Conservation (phyloP, 2,329 filamentous ascomycete species). For the Basipetospora sp. region DNA sequence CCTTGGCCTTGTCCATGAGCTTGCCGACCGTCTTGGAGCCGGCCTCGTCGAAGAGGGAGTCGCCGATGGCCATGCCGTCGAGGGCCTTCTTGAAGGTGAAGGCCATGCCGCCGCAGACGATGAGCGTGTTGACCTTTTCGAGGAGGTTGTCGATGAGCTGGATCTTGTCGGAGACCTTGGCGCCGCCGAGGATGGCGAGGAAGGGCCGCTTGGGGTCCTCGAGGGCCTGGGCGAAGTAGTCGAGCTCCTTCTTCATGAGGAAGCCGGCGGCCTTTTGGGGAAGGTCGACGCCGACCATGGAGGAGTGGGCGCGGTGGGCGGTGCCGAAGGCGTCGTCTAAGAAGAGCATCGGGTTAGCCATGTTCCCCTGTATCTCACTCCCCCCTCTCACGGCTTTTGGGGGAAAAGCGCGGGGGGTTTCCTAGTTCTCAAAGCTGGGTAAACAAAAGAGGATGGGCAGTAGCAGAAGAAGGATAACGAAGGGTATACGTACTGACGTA, state of each 20-base stretch:
- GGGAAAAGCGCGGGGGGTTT: no score
- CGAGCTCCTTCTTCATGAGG: slow-evolving; percentile 99
- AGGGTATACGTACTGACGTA: slow-evolving; percentile 65
- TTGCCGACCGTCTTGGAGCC: slow-evolving; percentile 80
- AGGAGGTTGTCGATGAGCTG: slow-evolving; percentile 98
- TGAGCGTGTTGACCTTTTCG: slow-evolving; percentile 90
- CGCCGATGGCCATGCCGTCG: slow-evolving; percentile 75
- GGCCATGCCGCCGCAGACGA: slow-evolving; percentile 95
- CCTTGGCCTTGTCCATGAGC: slow-evolving; percentile 89
- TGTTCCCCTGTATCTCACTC: background rate
- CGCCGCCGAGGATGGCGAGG: slow-evolving; percentile 93
- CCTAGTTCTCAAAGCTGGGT: no score
- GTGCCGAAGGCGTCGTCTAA: slow-evolving; percentile 78
- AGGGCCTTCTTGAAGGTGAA: slow-evolving; percentile 99
- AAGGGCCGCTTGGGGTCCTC: slow-evolving; percentile 89
- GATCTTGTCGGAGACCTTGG: slow-evolving; percentile 99
- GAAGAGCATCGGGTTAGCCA: background rate
- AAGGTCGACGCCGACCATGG: slow-evolving; percentile 93
- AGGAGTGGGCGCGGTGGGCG: slow-evolving; percentile 94
- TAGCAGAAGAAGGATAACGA: slow-evolving; percentile 1
- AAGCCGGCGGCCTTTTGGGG: slow-evolving; percentile 95
- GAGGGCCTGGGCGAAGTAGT: slow-evolving; percentile 96
- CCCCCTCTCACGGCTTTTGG: no score
- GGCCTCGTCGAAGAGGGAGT: slow-evolving; percentile 82
- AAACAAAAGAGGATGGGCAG: background rate